Conservation (phyloP, 345 rosid species). For the Pistacia atlantica region DNA sequence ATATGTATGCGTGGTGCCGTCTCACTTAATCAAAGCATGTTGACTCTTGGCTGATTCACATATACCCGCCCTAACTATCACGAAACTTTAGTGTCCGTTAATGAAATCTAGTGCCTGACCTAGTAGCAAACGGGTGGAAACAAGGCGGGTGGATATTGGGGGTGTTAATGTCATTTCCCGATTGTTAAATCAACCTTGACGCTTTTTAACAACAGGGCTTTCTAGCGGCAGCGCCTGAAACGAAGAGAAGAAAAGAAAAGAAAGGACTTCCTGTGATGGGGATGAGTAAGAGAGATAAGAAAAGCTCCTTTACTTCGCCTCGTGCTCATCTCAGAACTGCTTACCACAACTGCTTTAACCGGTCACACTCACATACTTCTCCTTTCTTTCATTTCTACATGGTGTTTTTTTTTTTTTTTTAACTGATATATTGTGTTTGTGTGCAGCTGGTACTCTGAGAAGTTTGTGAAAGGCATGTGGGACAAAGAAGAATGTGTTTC, state of each 20-base stretch:
- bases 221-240: not conserved
- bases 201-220: not conserved
- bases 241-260: not conserved
- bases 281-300: conserved; percentile 32
- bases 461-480: conserved; percentile 83
- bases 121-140: too few relatives aligned
- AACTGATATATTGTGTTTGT: not conserved
- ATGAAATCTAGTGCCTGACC: too few relatives aligned
- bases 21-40: too few relatives aligned
- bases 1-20: too few relatives aligned
- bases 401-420: not conserved
- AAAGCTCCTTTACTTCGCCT: conserved; percentile 52
- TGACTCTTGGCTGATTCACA: too few relatives aligned
- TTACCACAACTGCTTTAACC: conserved; percentile 84
- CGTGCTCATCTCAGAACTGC: conserved; percentile 73
- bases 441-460: conserved; percentile 87
- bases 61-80: too few relatives aligned
- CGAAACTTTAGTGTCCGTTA: too few relatives aligned
- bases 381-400: conserved; percentile 9
- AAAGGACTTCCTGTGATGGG: conserved; percentile 31
- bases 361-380: conserved; percentile 30
- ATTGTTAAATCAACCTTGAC: not conserved
- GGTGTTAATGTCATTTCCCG: too few relatives aligned
- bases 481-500: conserved; percentile 67
- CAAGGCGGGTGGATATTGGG: too few relatives aligned